These are phyloP conservation scores for Berkeleyomyces rouxiae DNA, from an alignment of 2,329 filamentous ascomycete species.

Conservation along the genomic window DNA sequence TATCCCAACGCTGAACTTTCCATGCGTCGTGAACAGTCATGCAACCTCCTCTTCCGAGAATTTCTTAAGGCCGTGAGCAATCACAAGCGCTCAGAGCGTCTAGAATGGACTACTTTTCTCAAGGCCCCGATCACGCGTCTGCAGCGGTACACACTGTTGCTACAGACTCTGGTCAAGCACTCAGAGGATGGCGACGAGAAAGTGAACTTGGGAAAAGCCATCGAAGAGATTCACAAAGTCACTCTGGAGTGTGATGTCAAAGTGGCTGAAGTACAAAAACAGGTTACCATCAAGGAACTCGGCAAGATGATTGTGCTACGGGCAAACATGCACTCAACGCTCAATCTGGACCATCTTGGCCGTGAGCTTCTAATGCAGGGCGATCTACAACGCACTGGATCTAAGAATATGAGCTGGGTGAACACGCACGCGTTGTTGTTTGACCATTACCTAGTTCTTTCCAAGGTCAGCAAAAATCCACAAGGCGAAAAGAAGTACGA, in stretches of 20 bases:
- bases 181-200: slow-evolving; percentile 77
- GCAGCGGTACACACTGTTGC: slow-evolving; percentile 73
- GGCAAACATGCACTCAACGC: slow-evolving; percentile 71
- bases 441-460: slow-evolving; percentile 88
- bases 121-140: slow-evolving; percentile 86
- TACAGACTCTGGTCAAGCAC: slow-evolving; percentile 72
- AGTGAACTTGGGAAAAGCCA: slow-evolving; percentile 62
- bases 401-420: slow-evolving; percentile 79
- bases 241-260: slow-evolving; percentile 82
- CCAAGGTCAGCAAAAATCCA: slow-evolving; percentile 63
- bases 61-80: slow-evolving; percentile 70
- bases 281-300: slow-evolving; percentile 75
- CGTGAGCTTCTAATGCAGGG: slow-evolving; percentile 78
- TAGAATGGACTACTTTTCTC: slow-evolving; percentile 88
- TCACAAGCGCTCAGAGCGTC: slow-evolving; percentile 62
- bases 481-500: slow-evolving; percentile 74
- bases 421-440: slow-evolving; percentile 89
- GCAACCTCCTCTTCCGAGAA: slow-evolving; percentile 69
- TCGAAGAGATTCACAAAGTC: slow-evolving; percentile 80
- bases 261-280: slow-evolving; percentile 81
- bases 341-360: slow-evolving; percentile 89
- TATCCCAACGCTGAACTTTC: slow-evolving; percentile 74
- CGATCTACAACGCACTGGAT: slow-evolving; percentile 75
- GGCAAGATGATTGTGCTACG: slow-evolving; percentile 68
- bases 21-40: slow-evolving; percentile 67